Base-by-base conservation (phyloP, 1,284 basidiomycete species). In the Prillingera fragicola region DNA sequence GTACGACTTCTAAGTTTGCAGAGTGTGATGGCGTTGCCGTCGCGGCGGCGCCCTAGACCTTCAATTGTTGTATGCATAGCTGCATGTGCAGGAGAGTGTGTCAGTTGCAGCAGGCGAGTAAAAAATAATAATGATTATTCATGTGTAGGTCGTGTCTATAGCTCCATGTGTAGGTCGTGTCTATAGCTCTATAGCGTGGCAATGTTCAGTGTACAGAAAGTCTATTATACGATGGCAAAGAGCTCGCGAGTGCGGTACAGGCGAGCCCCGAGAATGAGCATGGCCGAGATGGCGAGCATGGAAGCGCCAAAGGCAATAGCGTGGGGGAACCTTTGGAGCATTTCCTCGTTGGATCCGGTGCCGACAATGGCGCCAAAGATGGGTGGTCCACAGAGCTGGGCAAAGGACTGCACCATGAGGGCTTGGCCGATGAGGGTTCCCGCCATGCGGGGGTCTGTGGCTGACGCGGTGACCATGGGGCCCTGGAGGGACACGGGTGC, bases 341-440 rank as follows among this genome's bases (percentile, higher is more conserved):
- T 57, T 25, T 60, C 48, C 22, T 41, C 44, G 5, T n/a, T 23
- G 3, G 40, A 43, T 3, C 60, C 60, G 1, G 52, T 41, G 17
- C 65, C 65, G 8, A 68, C 50, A 33, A 68, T 54, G 13, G 55
- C 58, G 32, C 65, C 65, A 18, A 60, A 57, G 32, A 63, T 59
- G 3, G 65, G 63, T 8, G 59, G 59, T 9, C 64, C 58, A 14
- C 56, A 39, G 17, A 68, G 54, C 34, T 65, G 57, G 1, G 59
- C 56, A 12, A 64, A 41, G 4, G 50, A 48, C 52, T 63, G 60
- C 8, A 61, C 52, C 38, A 60, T 59, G 28, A 63, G 45, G 15
- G 56, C 58, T 42, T 64, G 62, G 4, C 66, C 66, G 31, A 67
- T 60, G 32, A 62, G 53, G 2, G 62, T 67, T 13, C 63, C 66